Base-by-base conservation (phyloP, 345 rosid genomes). In the Acer campestre region DNA sequence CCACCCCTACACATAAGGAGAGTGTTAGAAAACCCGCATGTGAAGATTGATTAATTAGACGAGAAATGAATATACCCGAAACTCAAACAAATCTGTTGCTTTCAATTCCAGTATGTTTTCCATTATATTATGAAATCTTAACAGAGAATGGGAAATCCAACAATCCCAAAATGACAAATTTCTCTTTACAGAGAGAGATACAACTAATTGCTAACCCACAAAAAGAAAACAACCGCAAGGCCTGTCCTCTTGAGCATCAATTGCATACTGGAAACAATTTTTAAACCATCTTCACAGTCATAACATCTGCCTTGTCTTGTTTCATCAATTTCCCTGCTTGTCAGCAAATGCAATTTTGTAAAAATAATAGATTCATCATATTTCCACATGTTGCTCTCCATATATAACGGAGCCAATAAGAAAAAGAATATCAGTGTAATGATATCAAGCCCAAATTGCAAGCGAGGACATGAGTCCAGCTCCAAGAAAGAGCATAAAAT, bases 381-480 rank as follows among this genome's bases (percentile, higher is more conserved):
- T 72, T 23, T 53, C 18, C n/a, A 20, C n/a, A 1, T 44, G 56
- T 73, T 38, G 23, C 67, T 38, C 55, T 18, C 70, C 70, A 16
- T 10, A 40, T 2, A 35, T 16, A 75, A 31, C 22, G 2, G 3
- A 65, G n/a, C 61, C 48, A 18, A 11, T 48, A 64, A 17, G 40
- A 49, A 68, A 49, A 29, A 29, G 31, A 44, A 7, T 13, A 1
- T 62, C 67, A 25, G 25, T 38, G 40, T 55, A 2, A 7, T n/a
- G 23, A 10, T 42, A 40, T 86, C 86, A 88, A 75, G 89, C 97
- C 95, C 94, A 92, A 53, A 92, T 84, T 13, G 99, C 99, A 65
- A 94, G 97, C 53, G 81, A 58, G 71, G 99, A 83, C 98, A 96
- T 96, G 84, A 92, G 55, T 11, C 93, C 97, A 75, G 98, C 97